Evolutionary conservation across 805 yeast species (phyloP).

Genomic region (Sungouiella blattae): DNA sequence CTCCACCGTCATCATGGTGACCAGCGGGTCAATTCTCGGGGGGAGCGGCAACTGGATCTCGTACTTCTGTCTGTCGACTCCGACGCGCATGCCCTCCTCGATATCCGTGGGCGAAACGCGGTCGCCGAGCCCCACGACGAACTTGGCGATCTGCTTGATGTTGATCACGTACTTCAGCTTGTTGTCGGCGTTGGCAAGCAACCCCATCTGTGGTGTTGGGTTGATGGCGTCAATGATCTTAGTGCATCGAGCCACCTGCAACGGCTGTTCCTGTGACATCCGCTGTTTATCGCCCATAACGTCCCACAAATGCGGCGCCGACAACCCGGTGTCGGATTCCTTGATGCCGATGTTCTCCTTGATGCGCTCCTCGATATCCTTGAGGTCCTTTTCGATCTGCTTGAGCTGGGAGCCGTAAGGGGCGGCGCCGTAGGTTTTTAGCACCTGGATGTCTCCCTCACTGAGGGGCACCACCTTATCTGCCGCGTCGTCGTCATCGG

Average conservation of each 20-base stretch:
- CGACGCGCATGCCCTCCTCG: conserved; percentile 99
- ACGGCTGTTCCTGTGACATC: conserved; percentile 89
- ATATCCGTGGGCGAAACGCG: conserved; percentile 97
- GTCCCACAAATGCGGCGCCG: conserved; percentile 97
- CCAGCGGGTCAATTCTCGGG: conserved; percentile 95
- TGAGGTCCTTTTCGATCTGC: conserved; percentile 80
- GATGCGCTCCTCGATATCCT: conserved; percentile 77
- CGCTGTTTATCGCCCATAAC: conserved; percentile 93
- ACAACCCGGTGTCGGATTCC: conserved; percentile 96
- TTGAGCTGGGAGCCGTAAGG: conserved; percentile 86
- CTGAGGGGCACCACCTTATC: conserved; percentile 81
- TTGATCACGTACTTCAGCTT: conserved; percentile 92
- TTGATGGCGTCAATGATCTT: conserved; percentile 75
- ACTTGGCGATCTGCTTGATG: conserved; percentile 96
- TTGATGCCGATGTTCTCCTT: conserved; percentile 92
- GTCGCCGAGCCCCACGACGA: conserved; percentile 94
- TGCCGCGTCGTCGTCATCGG: conserved; percentile 57
- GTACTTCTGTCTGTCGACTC: conserved; percentile 96
- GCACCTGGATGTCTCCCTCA: conserved; percentile 96
- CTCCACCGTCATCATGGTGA: conserved; percentile 99
- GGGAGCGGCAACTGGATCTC: conserved; percentile 97
- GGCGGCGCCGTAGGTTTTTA: conserved; percentile 96
- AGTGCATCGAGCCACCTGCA: conserved; percentile 98
- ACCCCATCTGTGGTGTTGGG: conserved; percentile 30
- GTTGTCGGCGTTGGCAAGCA: conserved; percentile 63